phyloP scores from a whole-genome alignment of 371 early-diverging fungal genomes.

The Mucor lusitanicus region DNA sequence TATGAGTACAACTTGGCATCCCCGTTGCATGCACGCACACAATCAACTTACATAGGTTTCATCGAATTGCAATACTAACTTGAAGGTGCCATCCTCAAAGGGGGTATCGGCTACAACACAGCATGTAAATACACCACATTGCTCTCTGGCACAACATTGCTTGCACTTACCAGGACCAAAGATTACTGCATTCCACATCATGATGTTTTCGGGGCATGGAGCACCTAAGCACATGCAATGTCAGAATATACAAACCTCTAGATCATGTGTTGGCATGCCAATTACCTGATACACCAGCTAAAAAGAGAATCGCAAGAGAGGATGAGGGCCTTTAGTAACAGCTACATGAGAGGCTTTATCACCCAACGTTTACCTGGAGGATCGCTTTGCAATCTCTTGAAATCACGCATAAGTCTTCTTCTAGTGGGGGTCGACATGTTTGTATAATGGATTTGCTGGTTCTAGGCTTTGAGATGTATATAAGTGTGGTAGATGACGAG shows the following conservation, averaged over 20 bases:
- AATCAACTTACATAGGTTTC: constrained; percentile 78
- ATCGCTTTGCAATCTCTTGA: constrained; percentile 95
- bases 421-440: constrained; percentile 87
- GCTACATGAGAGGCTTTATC: background rate
- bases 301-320: background rate
- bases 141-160: background rate
- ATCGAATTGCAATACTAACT: constrained; percentile 94
- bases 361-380: constrained; percentile 69
- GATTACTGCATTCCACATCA: constrained; percentile 98
- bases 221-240: constrained; percentile 66
- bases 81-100: constrained; percentile 99
- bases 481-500: background rate
- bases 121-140: background rate
- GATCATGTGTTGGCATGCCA: background rate
- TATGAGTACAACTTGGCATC: too few relatives aligned
- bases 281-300: constrained; percentile 55
- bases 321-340: too few relatives aligned
- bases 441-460: background rate
- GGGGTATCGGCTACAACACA: constrained; percentile 84
- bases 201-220: constrained; percentile 94
- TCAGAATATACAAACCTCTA: background rate
- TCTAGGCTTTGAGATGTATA: background rate
- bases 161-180: constrained; percentile 85
- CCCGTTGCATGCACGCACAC: too few relatives aligned
- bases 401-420: constrained; percentile 93